phyloP scores from a whole-genome alignment of 257 asterid species.

The Buddleja alternifolia region DNA sequence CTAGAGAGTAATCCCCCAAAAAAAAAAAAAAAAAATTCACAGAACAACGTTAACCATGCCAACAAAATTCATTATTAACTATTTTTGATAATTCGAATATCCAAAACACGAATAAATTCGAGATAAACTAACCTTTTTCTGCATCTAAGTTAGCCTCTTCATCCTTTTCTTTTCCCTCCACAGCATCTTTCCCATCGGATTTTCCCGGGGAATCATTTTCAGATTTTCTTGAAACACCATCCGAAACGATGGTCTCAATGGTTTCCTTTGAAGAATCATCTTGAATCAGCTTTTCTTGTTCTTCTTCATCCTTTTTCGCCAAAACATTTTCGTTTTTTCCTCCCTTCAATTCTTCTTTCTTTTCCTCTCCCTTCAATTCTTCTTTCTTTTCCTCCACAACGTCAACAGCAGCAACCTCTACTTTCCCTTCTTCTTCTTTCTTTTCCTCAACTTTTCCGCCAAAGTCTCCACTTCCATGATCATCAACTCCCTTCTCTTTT shows the following conservation, averaged over 20 bases:
- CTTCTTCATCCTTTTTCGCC: constrained; percentile 22
- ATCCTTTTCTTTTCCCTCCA: constrained; percentile 26
- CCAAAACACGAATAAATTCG: not conserved
- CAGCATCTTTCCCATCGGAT: constrained; percentile 12
- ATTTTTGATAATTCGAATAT: no score
- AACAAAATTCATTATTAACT: not conserved
- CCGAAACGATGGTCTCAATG: constrained; percentile 17
- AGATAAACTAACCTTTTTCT: constrained; percentile 44
- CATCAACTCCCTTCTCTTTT: constrained; percentile 13
- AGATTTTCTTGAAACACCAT: constrained; percentile 7
- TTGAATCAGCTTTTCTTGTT: constrained; percentile 10
- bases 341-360: constrained; percentile 21
- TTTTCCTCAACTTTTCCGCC: constrained; percentile 27
- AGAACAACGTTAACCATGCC: not conserved
- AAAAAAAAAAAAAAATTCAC: not conserved
- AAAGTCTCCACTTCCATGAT: constrained; percentile 21
- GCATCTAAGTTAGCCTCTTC: constrained; percentile 33
- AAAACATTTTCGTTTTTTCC: not conserved
- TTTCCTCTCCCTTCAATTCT: constrained; percentile 1
- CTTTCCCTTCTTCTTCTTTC: constrained; percentile 20
- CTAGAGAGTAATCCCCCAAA: no score
- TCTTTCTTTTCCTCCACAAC: constrained; percentile 33
- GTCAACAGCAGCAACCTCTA: constrained; percentile 23
- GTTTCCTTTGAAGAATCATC: constrained; percentile 15
- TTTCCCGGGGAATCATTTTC: constrained; percentile 22